Evolutionary conservation across 305 asterid genomes (phyloP).

Genomic region (Solanum hybrid): DNA sequence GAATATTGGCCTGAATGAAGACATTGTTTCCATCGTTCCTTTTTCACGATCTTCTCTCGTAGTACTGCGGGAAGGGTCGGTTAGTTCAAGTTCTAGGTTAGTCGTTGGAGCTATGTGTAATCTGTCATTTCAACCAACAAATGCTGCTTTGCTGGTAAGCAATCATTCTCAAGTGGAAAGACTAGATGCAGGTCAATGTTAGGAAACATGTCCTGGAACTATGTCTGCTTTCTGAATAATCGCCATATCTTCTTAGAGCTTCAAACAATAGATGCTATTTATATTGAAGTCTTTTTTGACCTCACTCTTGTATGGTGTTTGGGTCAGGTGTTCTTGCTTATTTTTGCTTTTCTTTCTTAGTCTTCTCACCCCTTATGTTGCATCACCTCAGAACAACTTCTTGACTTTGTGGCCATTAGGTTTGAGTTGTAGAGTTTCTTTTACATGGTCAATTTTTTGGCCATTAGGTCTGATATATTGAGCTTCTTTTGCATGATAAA

Average conservation of each 20-base stretch:
- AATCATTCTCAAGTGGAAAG: not conserved
- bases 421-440: not conserved
- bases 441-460: not conserved
- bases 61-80: not conserved
- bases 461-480: not conserved
- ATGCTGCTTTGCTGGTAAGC: not conserved
- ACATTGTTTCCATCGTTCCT: not conserved
- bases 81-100: not conserved
- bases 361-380: not conserved
- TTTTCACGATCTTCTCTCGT: not conserved
- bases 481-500: not conserved
- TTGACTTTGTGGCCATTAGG: not conserved
- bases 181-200: not conserved
- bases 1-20: constrained; percentile 1
- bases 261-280: not conserved
- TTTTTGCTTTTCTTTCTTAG: not conserved
- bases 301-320: not conserved
- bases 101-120: not conserved
- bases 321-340: not conserved
- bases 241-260: not conserved
- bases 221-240: not conserved
- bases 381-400: not conserved
- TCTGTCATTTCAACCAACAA: not conserved
- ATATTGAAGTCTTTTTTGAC: not conserved
- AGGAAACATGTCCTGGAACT: not conserved